phyloP scores from a whole-genome alignment of 1,284 basidiomycete genomes.

The Rhodotorula sp. region DNA sequence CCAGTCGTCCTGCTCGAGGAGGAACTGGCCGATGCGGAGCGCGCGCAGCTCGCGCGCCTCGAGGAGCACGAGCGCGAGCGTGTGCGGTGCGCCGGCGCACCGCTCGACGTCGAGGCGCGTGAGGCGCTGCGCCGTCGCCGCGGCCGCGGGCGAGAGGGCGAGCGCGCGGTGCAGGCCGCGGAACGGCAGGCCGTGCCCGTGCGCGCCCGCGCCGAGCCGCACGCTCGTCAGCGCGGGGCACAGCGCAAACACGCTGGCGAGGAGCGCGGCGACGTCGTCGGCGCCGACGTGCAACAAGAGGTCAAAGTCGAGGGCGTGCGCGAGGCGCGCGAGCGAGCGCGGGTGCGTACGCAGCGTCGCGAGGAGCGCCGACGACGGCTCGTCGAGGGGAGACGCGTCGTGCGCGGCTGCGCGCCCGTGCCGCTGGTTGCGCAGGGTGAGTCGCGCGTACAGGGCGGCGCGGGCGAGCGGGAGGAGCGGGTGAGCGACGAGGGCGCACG shows the following conservation, averaged over 20 bases:
- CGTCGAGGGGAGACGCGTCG: background rate
- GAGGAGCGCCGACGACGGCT: background rate
- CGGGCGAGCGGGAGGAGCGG: conserved; percentile 13
- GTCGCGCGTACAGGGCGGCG: conserved; percentile 7
- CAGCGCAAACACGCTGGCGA: background rate
- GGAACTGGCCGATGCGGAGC: conserved; percentile 17
- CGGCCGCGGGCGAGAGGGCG: background rate
- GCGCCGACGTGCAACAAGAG: conserved; percentile 3
- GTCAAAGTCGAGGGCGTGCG: conserved; percentile 16
- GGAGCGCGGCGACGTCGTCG: conserved; percentile 2
- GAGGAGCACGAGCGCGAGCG: conserved; percentile 17
- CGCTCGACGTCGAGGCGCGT: conserved; percentile 6
- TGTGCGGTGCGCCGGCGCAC: conserved; percentile 15
- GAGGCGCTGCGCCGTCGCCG: background rate
- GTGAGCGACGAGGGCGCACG: background rate
- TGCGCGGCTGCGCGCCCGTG: background rate
- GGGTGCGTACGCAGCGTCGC: background rate
- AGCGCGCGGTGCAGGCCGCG: conserved; percentile 5
- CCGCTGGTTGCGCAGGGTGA: conserved; percentile 15
- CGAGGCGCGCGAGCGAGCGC: background rate
- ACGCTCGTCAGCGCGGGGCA: background rate
- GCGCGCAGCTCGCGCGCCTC: background rate
- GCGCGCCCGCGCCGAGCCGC: conserved; percentile 14
- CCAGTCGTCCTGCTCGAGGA: conserved; percentile 15
- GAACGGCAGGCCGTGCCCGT: conserved; percentile 22